These are phyloP conservation scores for Casuarina glauca DNA, from an alignment of 306 rosid species.

Conservation along the genomic window DNA sequence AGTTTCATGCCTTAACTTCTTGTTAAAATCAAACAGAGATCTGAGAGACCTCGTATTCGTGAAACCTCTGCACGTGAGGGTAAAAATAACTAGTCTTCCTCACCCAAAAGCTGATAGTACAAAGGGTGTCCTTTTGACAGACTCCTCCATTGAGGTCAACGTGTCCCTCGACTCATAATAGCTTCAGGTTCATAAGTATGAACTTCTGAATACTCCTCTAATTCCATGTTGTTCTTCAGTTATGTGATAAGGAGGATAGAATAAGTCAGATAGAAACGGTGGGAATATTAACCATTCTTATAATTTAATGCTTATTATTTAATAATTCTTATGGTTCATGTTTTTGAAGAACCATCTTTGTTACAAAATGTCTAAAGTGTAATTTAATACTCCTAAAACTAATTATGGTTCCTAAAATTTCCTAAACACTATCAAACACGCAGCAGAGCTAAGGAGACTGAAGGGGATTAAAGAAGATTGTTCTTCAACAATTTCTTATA, in stretches of 20 bases:
- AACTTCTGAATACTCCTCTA: background rate
- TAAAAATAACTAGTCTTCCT: slow-evolving; percentile 54
- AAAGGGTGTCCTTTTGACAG: slow-evolving; percentile 61
- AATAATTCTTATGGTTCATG: too few species aligned
- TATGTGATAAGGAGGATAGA: background rate
- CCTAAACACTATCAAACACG: too few species aligned
- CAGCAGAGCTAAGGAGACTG: too few species aligned
- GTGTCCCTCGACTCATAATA: slow-evolving; percentile 43
- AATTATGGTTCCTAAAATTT: too few species aligned
- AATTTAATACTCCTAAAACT: too few species aligned
- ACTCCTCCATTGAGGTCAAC: slow-evolving; percentile 59
- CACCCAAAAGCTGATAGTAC: slow-evolving; percentile 75
- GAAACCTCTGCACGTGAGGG: slow-evolving; percentile 66
- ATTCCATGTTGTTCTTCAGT: background rate
- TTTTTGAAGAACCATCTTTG: too few species aligned
- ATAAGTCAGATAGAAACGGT: background rate
- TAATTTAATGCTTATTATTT: too few species aligned
- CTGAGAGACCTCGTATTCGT: slow-evolving; percentile 69
- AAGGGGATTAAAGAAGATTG: too few species aligned
- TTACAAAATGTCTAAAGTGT: too few species aligned
- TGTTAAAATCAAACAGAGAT: slow-evolving; percentile 56
- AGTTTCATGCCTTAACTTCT: slow-evolving; percentile 50
- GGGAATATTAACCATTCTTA: too few species aligned
- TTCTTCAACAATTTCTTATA: too few species aligned
- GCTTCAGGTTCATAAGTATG: background rate